phyloP scores from a whole-genome alignment of 129 eudicot genomes.

The Helichrysum umbraculigerum region DNA sequence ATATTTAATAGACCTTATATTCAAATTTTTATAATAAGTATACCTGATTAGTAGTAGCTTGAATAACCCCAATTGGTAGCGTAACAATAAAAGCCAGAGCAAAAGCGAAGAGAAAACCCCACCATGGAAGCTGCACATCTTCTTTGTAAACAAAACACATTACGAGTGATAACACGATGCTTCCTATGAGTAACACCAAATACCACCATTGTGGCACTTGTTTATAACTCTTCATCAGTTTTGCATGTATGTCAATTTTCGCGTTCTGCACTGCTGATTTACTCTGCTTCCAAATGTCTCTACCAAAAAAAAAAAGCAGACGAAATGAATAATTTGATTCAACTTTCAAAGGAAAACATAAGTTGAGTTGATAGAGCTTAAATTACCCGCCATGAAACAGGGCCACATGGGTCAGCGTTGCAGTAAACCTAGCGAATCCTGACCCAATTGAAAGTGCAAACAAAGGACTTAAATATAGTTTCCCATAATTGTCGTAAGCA shows the following conservation, averaged over 20 bases:
- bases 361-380: background rate
- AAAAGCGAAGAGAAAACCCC: conserved; percentile 95
- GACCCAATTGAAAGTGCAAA: conserved; percentile 96
- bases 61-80: conserved; percentile 94
- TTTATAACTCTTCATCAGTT: conserved; percentile 79
- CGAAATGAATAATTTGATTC: too few species aligned
- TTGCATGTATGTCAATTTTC: conserved; percentile 67
- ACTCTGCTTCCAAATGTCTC: conserved; percentile 94
- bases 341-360: background rate
- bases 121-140: conserved; percentile 93
- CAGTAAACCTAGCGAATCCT: conserved; percentile 86
- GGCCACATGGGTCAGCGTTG: conserved; percentile 84
- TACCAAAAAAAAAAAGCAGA: conserved; percentile 14
- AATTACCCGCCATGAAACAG: conserved; percentile 80
- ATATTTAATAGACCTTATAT: background rate
- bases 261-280: conserved; percentile 67
- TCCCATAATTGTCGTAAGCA: conserved; percentile 76
- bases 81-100: conserved; percentile 78
- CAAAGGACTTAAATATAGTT: conserved; percentile 86
- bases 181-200: conserved; percentile 61
- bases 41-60: conserved; percentile 98
- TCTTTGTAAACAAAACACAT: conserved; percentile 85
- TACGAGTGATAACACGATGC: conserved; percentile 64
- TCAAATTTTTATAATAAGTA: background rate
- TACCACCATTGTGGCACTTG: conserved; percentile 96